phyloP scores from a whole-genome alignment of 2,329 filamentous ascomycete species.

The Sclerotiophoma versabilis region DNA sequence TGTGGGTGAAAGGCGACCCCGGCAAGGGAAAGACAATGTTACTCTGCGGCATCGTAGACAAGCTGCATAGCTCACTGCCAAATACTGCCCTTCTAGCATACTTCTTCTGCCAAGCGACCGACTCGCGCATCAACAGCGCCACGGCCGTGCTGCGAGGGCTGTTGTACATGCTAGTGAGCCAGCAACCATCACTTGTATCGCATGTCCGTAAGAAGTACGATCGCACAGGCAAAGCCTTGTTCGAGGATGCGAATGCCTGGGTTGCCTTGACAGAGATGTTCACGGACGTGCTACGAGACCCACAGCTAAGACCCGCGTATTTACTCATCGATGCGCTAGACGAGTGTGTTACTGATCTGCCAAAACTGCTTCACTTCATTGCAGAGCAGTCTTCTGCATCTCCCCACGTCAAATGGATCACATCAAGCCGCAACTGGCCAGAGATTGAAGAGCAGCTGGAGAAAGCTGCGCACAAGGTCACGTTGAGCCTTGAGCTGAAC shows the following conservation, averaged over 20 bases:
- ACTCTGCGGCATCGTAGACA: constrained; percentile 36
- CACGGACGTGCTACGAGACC: constrained; percentile 50
- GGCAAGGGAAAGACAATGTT: no score
- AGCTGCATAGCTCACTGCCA: constrained; percentile 32
- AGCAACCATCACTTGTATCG: constrained; percentile 25
- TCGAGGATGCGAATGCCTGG: constrained; percentile 24
- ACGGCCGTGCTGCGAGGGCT: constrained; percentile 56
- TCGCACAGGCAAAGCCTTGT: constrained; percentile 1
- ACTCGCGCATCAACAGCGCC: no score
- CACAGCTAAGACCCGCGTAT: constrained; percentile 8
- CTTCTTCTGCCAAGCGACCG: constrained; percentile 52
- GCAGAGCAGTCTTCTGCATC: not conserved
- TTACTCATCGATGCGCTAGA: constrained; percentile 26
- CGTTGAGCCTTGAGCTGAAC: constrained; percentile 41
- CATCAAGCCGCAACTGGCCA: constrained; percentile 16
- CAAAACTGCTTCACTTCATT: constrained; percentile 12
- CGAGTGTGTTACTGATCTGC: constrained; percentile 14
- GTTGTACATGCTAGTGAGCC: constrained; percentile 49
- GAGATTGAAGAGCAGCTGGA: constrained; percentile 24
- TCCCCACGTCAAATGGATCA: constrained; percentile 11
- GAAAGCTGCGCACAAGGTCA: constrained; percentile 21
- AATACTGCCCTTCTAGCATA: constrained; percentile 12
- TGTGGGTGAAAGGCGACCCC: no score
- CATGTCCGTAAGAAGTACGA: no score
- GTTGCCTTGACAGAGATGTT: constrained; percentile 45